Evolutionary conservation across 164 flowering plant species (phyloP).

Genomic region (Chimonanthus praecox): DNA sequence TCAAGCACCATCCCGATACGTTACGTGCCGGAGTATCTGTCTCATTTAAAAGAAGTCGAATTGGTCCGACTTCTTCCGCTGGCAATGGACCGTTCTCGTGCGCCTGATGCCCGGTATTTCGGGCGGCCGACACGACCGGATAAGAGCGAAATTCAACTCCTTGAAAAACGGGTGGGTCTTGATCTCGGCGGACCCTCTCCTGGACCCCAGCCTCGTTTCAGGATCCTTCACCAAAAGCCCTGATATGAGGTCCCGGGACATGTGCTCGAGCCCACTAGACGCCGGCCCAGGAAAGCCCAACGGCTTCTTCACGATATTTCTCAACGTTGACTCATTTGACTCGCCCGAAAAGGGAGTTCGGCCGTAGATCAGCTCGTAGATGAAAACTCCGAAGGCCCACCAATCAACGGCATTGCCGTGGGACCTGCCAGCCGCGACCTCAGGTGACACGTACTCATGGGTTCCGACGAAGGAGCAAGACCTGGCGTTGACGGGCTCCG

Average conservation of each 20-base stretch:
- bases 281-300: slow-evolving; percentile 40
- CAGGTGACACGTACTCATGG: slow-evolving; percentile 91
- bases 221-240: slow-evolving; percentile 66
- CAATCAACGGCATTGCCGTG: slow-evolving; percentile 94
- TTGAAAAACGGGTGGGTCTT: slow-evolving; percentile 78
- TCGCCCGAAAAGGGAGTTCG: slow-evolving; percentile 68
- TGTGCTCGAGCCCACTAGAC: slow-evolving; percentile 25
- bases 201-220: slow-evolving; percentile 51
- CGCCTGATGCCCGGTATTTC: slow-evolving; percentile 34
- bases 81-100: slow-evolving; percentile 14
- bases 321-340: slow-evolving; percentile 52
- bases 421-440: slow-evolving; percentile 64
- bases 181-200: slow-evolving; percentile 72
- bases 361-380: slow-evolving; percentile 86
- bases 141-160: slow-evolving; percentile 62
- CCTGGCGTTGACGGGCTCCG: slow-evolving; percentile 77
- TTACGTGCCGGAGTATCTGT: neutral
- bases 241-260: slow-evolving; percentile 57
- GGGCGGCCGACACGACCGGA: slow-evolving; percentile 70
- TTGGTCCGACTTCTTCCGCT: slow-evolving; percentile 3
- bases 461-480: slow-evolving; percentile 90
- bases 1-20: neutral
- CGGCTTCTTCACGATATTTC: slow-evolving; percentile 52
- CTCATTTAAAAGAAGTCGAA: slow-evolving; percentile 9
- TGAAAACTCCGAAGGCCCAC: slow-evolving; percentile 88